Percentiles rank a stretch among this genome's conserved stretches.
phyloP scores from a whole-genome alignment of 1,284 basidiomycete species.

The Farysia itapuensis region DNA sequence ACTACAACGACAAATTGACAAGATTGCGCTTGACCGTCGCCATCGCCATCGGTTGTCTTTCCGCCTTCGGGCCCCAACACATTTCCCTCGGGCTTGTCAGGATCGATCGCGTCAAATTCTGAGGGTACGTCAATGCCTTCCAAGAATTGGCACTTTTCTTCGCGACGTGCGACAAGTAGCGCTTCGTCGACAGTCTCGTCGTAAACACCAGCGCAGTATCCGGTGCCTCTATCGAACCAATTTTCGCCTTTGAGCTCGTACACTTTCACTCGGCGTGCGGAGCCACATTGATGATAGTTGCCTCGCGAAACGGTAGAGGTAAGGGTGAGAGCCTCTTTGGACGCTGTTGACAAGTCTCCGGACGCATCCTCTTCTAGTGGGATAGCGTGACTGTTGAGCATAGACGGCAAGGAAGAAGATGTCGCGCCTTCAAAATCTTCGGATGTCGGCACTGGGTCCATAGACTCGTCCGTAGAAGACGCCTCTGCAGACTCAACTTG shows the following conservation, averaged over 20 bases:
- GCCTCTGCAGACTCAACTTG: too few species aligned
- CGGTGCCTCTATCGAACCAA: constrained; percentile 57
- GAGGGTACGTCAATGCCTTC: constrained; percentile 33
- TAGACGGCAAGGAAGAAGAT: too few species aligned
- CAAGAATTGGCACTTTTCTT: constrained; percentile 51
- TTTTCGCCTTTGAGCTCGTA: constrained; percentile 56
- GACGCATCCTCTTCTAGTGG: constrained; percentile 32
- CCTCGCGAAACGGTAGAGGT: constrained; percentile 54
- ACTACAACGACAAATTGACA: constrained; percentile 54
- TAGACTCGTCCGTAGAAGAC: too few species aligned
- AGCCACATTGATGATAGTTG: constrained; percentile 57
- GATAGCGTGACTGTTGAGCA: constrained; percentile 35
- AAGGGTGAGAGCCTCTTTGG: constrained; percentile 38
- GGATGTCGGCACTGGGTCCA: too few species aligned
- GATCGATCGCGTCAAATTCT: constrained; percentile 11
- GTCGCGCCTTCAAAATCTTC: too few species aligned
- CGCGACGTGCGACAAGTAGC: constrained; percentile 51
- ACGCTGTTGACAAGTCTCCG: constrained; percentile 29
- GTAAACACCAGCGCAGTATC: constrained; percentile 59
- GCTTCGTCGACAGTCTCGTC: constrained; percentile 56
- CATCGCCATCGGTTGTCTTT: not conserved
- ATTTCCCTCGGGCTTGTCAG: not conserved
- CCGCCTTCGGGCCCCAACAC: not conserved
- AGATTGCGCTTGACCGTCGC: constrained; percentile 8
- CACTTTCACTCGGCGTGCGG: constrained; percentile 56